phyloP scores from a whole-genome alignment of 192 early-diverging fungal genomes.

The Coemansia sp. region DNA sequence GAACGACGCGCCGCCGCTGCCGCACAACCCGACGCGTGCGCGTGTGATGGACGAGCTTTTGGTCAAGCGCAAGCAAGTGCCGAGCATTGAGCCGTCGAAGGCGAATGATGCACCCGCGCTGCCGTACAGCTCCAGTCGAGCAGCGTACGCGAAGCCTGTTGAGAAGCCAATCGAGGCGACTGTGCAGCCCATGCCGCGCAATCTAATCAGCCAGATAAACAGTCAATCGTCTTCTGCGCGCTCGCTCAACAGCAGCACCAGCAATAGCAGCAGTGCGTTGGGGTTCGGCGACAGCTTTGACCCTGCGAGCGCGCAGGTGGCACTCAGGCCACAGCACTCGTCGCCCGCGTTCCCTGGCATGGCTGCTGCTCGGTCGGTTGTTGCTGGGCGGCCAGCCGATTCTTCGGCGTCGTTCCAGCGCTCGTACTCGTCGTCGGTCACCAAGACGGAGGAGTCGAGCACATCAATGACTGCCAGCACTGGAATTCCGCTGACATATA shows the following conservation, averaged over 20 bases:
- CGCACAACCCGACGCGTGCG: constrained; percentile 14
- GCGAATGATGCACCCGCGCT: constrained; percentile 15
- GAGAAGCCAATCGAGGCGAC: constrained; percentile 10
- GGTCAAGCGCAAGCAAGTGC: background rate
- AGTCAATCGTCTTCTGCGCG: background rate
- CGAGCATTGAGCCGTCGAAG: constrained; percentile 3
- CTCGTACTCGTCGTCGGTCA: constrained; percentile 3
- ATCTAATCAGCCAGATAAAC: constrained; percentile 33
- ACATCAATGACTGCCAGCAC: background rate
- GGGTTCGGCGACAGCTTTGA: constrained; percentile 42
- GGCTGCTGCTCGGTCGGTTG: background rate
- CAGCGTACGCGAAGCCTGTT: background rate
- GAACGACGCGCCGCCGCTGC: constrained; percentile 31
- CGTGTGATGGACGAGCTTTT: background rate
- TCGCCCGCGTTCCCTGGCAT: background rate
- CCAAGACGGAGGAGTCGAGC: background rate
- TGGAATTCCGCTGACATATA: constrained; percentile 4
- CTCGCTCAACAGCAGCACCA: background rate
- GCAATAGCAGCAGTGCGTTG: no score
- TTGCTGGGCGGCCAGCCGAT: background rate
- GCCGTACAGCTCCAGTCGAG: constrained; percentile 9
- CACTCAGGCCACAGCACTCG: constrained; percentile 4
- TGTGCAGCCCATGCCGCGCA: constrained; percentile 22
- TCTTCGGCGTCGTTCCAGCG: constrained; percentile 6
- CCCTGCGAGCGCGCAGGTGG: constrained; percentile 1